Evolutionary conservation across 73 alveolate genomes (phyloP), one percentile per base, ranked within the genome.

Genomic region (Paraurostyla sp.): DNA sequence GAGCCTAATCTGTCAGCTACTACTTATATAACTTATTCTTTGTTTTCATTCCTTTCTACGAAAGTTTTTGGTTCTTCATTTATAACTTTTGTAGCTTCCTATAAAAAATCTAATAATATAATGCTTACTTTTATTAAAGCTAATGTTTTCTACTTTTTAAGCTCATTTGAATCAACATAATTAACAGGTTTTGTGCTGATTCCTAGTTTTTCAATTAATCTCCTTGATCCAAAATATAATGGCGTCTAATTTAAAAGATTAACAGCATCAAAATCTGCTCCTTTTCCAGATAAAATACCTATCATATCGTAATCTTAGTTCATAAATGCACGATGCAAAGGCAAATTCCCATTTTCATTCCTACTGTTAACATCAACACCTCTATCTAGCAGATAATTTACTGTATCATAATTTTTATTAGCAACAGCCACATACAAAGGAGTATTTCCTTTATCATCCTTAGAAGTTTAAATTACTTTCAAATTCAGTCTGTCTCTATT

Each of bases 381-480:
- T 25, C 54, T 71, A 2, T 48, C 82, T 3, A 90, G 69, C 32
- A 90, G 27, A 46, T 42, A 29, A 51, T 69, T 54, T 0, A 42
- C 95, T 41, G 83, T 49, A 35, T 90, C 87, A 6, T 41, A 36
- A 18, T 69, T 46, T 18, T 58, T 48, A 51, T 50, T 43, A 11
- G 83, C 92, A 4, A 90, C 92, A n/a, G 93, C 90, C n/a, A 59
- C 71, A 49, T 90, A 90, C 36, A 90, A 73, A 2, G 91, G 93
- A 56, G 93, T 80, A 46, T 89, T 89, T 4, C 82, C 87, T 13
- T 62, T 81, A 6, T 50, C 49, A 36, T 80, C 88, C 25, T 56
- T 80, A 9, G 65, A 49, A 6, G 48, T 43, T 11, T 18, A 49
- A 15, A 73, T 1, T 2, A 65, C 82, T 25, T 43, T 45, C 11